A percentile compares a stretch with the other conserved stretches of the same genome.
These are phyloP conservation scores for Liquidambar formosana DNA, from an alignment of 164 flowering plant genomes.

Conservation along the genomic window DNA sequence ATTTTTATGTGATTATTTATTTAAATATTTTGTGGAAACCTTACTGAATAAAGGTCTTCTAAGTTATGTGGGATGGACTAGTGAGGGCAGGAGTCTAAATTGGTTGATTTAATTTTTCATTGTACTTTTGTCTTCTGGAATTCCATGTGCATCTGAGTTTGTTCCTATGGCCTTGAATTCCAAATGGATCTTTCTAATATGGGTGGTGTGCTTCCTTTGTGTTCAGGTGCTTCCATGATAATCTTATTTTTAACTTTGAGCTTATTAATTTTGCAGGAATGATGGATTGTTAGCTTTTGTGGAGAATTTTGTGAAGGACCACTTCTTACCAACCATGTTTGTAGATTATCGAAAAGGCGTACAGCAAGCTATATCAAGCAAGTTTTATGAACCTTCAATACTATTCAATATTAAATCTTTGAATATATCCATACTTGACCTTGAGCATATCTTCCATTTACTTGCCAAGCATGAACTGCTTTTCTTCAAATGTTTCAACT, in stretches of 20 bases:
- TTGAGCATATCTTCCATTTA: neutral
- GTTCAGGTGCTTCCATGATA: slow-evolving; percentile 4
- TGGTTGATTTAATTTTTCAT: too few species aligned
- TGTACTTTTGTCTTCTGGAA: too few species aligned
- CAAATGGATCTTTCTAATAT: neutral
- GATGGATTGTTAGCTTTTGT: slow-evolving; percentile 92
- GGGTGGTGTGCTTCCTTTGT: neutral
- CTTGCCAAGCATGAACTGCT: neutral
- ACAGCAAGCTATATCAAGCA: slow-evolving; percentile 98
- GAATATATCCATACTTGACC: neutral
- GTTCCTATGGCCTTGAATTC: too few species aligned
- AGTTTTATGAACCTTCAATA: slow-evolving; percentile 32
- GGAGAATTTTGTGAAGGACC: slow-evolving; percentile 98
- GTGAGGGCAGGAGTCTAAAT: too few species aligned
- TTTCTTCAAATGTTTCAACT: neutral
- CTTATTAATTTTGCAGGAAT: slow-evolving; percentile 56
- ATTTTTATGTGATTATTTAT: too few species aligned
- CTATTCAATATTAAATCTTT: neutral
- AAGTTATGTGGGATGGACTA: too few species aligned
- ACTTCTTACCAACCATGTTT: slow-evolving; percentile 91
- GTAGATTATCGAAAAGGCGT: slow-evolving; percentile 96
- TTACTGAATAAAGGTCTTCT: too few species aligned
- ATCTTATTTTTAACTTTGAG: slow-evolving; percentile 6
- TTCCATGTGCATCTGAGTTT: too few species aligned
- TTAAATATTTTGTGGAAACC: too few species aligned